phyloP scores from a whole-genome alignment of 306 rosid species.

The Ziziphus jujuba region DNA sequence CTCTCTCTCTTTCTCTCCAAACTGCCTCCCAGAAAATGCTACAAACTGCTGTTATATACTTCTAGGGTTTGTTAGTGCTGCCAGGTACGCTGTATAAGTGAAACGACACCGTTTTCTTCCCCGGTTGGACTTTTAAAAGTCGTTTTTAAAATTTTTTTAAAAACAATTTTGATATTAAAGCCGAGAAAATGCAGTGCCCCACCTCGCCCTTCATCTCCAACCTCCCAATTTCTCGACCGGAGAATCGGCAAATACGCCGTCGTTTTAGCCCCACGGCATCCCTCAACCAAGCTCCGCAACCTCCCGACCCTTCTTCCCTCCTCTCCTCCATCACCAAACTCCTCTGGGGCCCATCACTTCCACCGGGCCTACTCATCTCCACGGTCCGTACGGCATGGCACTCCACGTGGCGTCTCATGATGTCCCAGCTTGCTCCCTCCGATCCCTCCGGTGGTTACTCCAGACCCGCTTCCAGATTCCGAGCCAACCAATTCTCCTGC shows the following conservation, averaged over 20 bases:
- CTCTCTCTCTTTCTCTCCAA: neutral
- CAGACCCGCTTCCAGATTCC: constrained; percentile 73
- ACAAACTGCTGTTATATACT: neutral
- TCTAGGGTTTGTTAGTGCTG: constrained; percentile 11
- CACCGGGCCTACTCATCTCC: constrained; percentile 75
- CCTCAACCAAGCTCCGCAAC: constrained; percentile 41
- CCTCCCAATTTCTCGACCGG: constrained; percentile 9
- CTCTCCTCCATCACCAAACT: constrained; percentile 61
- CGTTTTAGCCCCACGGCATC: constrained; percentile 39
- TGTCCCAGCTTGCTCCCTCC: constrained; percentile 94
- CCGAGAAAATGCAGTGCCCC: constrained; percentile 20
- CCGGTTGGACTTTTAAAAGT: too few relatives aligned
- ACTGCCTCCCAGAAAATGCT: neutral
- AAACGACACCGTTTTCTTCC: too few relatives aligned
- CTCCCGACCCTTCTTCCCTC: constrained; percentile 38
- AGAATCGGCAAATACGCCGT: constrained; percentile 4
- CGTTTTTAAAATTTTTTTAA: too few relatives aligned
- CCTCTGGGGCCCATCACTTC: constrained; percentile 87
- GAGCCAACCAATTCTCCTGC: constrained; percentile 34
- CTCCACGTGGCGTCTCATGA: constrained; percentile 85
- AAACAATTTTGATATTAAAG: neutral
- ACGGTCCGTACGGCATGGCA: constrained; percentile 82
- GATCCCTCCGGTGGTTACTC: constrained; percentile 70
- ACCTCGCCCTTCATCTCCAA: constrained; percentile 16
- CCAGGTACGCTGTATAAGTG: too few relatives aligned